Evolutionary conservation across 768 basidiomycete genomes (phyloP), one percentile per base, ranked within the genome.

Genomic region (Phanerochaete carnosa): DNA sequence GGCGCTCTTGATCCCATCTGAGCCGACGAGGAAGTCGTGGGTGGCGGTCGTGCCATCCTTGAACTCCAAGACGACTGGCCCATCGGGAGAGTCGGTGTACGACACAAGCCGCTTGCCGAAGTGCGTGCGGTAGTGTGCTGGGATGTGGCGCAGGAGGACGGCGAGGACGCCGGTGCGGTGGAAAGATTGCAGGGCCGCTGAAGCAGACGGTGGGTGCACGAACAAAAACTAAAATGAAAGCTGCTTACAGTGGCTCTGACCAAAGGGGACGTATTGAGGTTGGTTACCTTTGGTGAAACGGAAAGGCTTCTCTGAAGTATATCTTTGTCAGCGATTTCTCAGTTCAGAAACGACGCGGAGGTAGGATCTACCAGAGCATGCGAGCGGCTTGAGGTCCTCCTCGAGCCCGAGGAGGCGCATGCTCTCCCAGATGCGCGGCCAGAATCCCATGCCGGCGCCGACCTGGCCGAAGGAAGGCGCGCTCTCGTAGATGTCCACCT

Each of bases 21-120:
- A 65, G 15, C 70, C 72, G 2, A 73, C 60, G 23, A 73, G 62
- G n/a, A 67, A 30, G 45, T 71, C 70, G 56, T 66, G 67, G 3
- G 57, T 58, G 8, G 67, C 66, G 13, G 53, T 57, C 5, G 65
- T 62, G 11, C 62, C 66, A 26, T 70, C 70, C 33, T 58, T 37
- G 63, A 75, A 75, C 5, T 61, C 45, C 35, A 75, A 51, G 8
- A 45, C 25, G n/a, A 74, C 53, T 4, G 39, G 45, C 12, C 54
- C 43, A 4, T 30, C 39, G 9, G 61, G 47, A 8, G 55, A 32
- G 46, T 63, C 63, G 19, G 43, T 56, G 69, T 73, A 68, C 46
- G 67, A 47, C 45, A 64, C 64, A 50, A 79, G 52, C 60, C 72
- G 52, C 69, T 77, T 70, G 66, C 63, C 19, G 46, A 72, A 67